phyloP scores from a whole-genome alignment of 805 yeast genomes.

The Wickerhamiella vanderwaltii region DNA sequence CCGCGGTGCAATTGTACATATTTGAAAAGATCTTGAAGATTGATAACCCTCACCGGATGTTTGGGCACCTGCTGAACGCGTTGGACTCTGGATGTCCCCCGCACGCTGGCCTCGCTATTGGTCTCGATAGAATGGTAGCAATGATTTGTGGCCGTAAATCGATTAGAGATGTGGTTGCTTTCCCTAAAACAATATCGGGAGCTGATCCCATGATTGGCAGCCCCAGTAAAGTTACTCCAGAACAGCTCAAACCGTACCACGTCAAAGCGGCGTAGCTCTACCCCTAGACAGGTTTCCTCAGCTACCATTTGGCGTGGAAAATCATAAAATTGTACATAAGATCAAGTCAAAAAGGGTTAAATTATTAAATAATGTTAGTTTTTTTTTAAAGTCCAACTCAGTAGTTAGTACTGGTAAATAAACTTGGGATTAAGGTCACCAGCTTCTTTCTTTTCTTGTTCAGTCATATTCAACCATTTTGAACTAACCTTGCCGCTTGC shows the following conservation, averaged over 20 bases:
- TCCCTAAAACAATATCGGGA: slow-evolving; percentile 87
- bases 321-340: too few species aligned
- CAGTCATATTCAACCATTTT: slow-evolving; percentile 19
- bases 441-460: slow-evolving; percentile 18
- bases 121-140: slow-evolving; percentile 87
- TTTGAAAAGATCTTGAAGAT: slow-evolving; percentile 55
- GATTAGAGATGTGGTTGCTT: slow-evolving; percentile 88
- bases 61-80: slow-evolving; percentile 78
- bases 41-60: slow-evolving; percentile 43
- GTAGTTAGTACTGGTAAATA: slow-evolving; percentile 23
- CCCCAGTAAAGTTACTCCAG: slow-evolving; percentile 53
- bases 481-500: slow-evolving; percentile 20
- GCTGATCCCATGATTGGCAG: slow-evolving; percentile 77
- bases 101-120: slow-evolving; percentile 94
- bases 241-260: slow-evolving; percentile 44
- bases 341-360: too few species aligned
- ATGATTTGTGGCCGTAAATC: slow-evolving; percentile 68
- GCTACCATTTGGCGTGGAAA: too few species aligned
- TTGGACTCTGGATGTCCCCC: slow-evolving; percentile 93
- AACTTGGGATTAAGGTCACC: slow-evolving; percentile 28
- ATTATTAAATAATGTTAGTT: background rate
- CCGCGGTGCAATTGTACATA: slow-evolving; percentile 60
- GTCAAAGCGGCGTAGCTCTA: slow-evolving; percentile 22
- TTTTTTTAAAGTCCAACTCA: background rate
- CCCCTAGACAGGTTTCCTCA: too few species aligned